These are phyloP conservation scores for Trypanosomatidae sp. DNA, from an alignment of 208 protist species.

Conservation along the genomic window DNA sequence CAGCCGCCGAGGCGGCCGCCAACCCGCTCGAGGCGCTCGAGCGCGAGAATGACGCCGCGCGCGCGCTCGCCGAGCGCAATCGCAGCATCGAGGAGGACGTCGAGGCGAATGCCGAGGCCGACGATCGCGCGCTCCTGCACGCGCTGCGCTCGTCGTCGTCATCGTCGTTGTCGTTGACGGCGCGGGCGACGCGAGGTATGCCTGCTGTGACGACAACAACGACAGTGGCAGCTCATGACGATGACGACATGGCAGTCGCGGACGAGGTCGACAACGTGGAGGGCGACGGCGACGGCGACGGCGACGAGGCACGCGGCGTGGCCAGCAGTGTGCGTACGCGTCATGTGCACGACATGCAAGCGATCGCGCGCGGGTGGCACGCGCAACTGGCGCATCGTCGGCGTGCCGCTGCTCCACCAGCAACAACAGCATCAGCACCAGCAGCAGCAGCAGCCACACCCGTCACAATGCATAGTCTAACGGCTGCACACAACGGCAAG, in stretches of 20 bases:
- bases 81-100: constrained; percentile 51
- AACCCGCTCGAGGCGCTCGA: constrained; percentile 61
- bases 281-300: no score
- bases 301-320: no score
- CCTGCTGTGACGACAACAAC: background rate
- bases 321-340: no score
- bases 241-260: no score
- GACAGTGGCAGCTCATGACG: constrained; percentile 8
- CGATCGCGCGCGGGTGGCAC: no score
- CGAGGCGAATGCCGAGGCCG: constrained; percentile 14
- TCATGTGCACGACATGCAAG: no score
- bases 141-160: constrained; percentile 17
- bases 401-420: no score
- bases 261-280: background rate
- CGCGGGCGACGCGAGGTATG: background rate
- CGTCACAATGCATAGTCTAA: no score
- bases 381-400: no score
- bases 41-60: constrained; percentile 53
- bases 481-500: no score
- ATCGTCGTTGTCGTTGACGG: background rate
- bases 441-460: no score
- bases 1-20: constrained; percentile 25
- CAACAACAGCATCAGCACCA: no score
- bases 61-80: constrained; percentile 48
- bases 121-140: constrained; percentile 17